Base-by-base conservation (phyloP, 1,139 yeast genomes). In the Hansenula sp. region DNA sequence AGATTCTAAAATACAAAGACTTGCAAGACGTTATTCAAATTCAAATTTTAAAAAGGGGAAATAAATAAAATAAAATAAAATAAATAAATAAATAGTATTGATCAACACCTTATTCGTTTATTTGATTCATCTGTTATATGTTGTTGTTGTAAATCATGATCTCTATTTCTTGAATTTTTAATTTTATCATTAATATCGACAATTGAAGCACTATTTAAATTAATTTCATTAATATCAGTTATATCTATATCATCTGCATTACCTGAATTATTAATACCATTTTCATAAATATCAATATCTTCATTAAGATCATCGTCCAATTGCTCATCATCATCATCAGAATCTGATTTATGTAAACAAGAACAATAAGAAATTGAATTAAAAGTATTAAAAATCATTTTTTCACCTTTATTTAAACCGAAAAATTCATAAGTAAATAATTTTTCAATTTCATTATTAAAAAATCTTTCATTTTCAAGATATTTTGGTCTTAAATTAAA, bases 371-470 rank as follows among this genome's bases (percentile, higher is more conserved):
- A 30, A 11, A 56, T 38, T 4, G 57, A 55, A 24, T 45, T 38
- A 34, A 50, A 57, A 2, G 59, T 47, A 42, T 57, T 59, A 17
- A 45, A 48, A 4, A 65, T 64, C 57, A 66, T 48, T 21, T 59
- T 60, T 36, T 64, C 63, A 4, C 69, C 69, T 40, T 62, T 54
- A 42, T 65, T 64, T 14, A 59, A 48, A 1, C 70, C 70, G 51
- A 65, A 65, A 43, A 56, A 54, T n/a, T 53, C 55, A 44, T 59
- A 62, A 1, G 65, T 62, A 47, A 66, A 66, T 16, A 66, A 47
- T 4, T 50, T 50, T 36, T 66, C 71, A 5, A 61, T 54, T 13
- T 53, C 46, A 10, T 57, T 52, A 44, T 61, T 64, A 41, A 58
- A 62, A 40, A 59, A 61, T 36, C 68, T 52, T 31, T 65, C 69